Evolutionary conservation across 2,329 filamentous ascomycete species (phyloP), one percentile per base, ranked within the genome.

Genomic region (Penicillium brasilianum): DNA sequence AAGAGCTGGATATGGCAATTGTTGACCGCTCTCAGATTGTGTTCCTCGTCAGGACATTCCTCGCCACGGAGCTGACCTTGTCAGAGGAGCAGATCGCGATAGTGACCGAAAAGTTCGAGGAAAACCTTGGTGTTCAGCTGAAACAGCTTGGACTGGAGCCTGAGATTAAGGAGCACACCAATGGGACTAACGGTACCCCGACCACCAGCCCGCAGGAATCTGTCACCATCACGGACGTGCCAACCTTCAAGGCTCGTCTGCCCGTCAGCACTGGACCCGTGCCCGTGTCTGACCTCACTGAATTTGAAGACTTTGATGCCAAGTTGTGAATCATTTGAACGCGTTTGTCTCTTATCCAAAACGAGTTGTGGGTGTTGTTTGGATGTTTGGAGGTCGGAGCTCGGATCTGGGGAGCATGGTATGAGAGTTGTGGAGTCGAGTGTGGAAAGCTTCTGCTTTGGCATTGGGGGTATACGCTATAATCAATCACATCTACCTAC

Each of bases 291-390:
- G 90, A 95, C 66, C 77, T 98, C 58, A 89, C 84, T 63, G 90
- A 93, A 71, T 98, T 94, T 76, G 91, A 97, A 74, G 94, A 97
- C 61, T 82, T 89, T 61, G 92, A 91, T 65, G 80, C 91, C 14
- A 97, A 97, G 81, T 83, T 97, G 59, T 94, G 76, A 84, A 49
- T 3, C 9, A 18, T 28, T n/a, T 46, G 11, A 30, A 44, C 36
- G 18, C 20, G 34, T 28, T 32, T 30, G 46, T 44, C 10, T 22
- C 30, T 22, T 34, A 16, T n/a, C 50, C 32, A 8, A 37, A 32
- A 9, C 10, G 30, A 43, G 39, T 36, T 25, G 25, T 28, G 30
- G n/a, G 11, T 37, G 54, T 52, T 57, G 52, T 62, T 51, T 46
- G 25, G 44, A 57, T 10, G n/a, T 41, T 41, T 43, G 34, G 16